Base-by-base conservation (phyloP, 352 stramenopile species). In the Pythium periplocum region DNA sequence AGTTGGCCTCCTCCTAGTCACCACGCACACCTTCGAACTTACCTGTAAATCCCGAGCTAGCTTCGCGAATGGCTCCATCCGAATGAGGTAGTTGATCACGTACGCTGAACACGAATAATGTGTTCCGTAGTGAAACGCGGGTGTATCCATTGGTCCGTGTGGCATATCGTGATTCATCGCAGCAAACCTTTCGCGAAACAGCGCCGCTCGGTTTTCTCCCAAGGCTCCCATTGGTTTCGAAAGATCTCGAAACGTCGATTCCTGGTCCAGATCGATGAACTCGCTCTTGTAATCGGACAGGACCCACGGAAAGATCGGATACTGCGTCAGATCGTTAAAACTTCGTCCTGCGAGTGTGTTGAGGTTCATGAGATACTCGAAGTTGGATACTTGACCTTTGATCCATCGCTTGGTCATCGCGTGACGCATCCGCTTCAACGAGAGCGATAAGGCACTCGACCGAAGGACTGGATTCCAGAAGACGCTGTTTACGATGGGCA, bases 311-410 rank as follows among this genome's bases (percentile, higher is more conserved):
- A 99, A 98, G 1, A 92, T 91, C 3, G 97, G 96, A 63, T 99
- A 99, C 68, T 99, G 96, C 39, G 90, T 98, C n/a, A 98, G 90
- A 55, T 99, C 96, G 71, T 98, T 98, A 61, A 98, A 98, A 51
- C 80, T 98, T 44, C 96, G 69, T 3, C 96, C 96, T 3, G 93
- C 96, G 6, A 98, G 69, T 0, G 93, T 95, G 68, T 99, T 99
- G 35, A 99, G 68, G 64, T 97, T 82, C 48, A 98, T 96, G 12
- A 99, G 68, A 63, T 99, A 99, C 57, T 98, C 96, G 66, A 98
- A 99, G 55, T 90, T 93, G 1, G 79, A 88, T 12, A 93, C 83
- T 0, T 49, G 51, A 0, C 83, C 79, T 11, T 81, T 76, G 8
- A 83, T 43, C 81, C 81, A 92, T 34, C 78, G 69, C 49, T 92